phyloP scores from a whole-genome alignment of 2,329 filamentous ascomycete species.

The Aspergillus jensenii region DNA sequence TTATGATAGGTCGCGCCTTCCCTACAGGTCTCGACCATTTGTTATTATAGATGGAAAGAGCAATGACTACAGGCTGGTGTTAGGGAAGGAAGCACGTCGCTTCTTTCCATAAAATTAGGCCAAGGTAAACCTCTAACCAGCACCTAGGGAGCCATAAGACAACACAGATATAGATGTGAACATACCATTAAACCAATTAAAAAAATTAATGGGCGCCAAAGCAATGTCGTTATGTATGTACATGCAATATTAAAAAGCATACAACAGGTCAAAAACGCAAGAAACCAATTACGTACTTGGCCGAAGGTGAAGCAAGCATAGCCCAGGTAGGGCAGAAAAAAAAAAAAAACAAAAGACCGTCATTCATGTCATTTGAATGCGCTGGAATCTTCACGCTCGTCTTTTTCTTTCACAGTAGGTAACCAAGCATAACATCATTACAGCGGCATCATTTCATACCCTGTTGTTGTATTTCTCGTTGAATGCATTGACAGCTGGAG shows the following conservation, averaged over 20 bases:
- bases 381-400: neutral
- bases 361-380: neutral
- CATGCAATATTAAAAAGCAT: conserved; percentile 2
- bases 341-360: neutral
- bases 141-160: neutral
- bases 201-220: neutral
- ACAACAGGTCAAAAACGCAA: neutral
- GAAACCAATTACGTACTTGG: neutral
- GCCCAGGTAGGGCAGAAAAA: too few relatives aligned
- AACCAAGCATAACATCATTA: conserved; percentile 12
- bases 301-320: neutral
- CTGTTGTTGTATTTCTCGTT: conserved; percentile 62
- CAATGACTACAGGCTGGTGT: too few relatives aligned
- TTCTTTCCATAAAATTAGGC: neutral
- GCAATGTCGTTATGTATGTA: conserved; percentile 5
- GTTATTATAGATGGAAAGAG: too few relatives aligned
- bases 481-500: conserved; percentile 62
- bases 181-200: neutral
- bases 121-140: neutral
- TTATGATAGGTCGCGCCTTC: too few relatives aligned
- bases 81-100: neutral
- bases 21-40: too few relatives aligned
- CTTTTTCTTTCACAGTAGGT: neutral
- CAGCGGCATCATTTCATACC: conserved; percentile 3
- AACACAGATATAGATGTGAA: neutral